A percentile compares a stretch with the other conserved stretches of the same genome.
Conservation (phyloP, 2,329 filamentous ascomycete genomes). For the Mycocentrospora acerina region DNA sequence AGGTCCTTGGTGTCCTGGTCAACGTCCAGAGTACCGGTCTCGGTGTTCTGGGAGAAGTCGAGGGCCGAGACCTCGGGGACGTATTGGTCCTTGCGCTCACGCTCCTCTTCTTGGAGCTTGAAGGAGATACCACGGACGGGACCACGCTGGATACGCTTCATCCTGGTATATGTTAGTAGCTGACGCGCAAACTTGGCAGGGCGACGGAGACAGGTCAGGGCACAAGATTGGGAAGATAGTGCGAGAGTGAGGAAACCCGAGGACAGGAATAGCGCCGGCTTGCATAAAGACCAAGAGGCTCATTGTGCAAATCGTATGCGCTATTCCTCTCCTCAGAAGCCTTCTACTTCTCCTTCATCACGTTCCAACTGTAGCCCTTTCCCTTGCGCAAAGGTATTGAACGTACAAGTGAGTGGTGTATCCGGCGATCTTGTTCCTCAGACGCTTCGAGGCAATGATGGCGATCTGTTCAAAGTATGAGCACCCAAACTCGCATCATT, state of each 20-base stretch:
- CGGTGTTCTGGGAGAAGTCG: slow-evolving; percentile 93
- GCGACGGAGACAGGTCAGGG: no score
- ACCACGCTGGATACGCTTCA: slow-evolving; percentile 99
- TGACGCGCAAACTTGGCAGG: slow-evolving; percentile 54
- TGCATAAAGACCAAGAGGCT: not conserved
- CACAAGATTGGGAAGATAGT: not conserved
- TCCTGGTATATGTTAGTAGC: slow-evolving; percentile 61
- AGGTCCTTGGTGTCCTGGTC: slow-evolving; percentile 98
- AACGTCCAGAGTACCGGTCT: slow-evolving; percentile 91
- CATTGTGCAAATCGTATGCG: slow-evolving; percentile 45
- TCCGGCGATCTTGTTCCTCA: slow-evolving; percentile 91
- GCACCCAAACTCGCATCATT: slow-evolving; percentile 44
- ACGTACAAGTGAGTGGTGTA: slow-evolving; percentile 72
- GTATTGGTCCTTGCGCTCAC: slow-evolving; percentile 99
- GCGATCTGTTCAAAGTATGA: slow-evolving; percentile 72
- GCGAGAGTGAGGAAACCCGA: not conserved
- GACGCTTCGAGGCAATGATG: slow-evolving; percentile 98
- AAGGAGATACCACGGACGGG: slow-evolving; percentile 99
- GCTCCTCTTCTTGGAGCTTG: slow-evolving; percentile 99
- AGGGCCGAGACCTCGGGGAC: slow-evolving; percentile 98
- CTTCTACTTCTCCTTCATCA: no score
- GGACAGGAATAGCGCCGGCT: slow-evolving; percentile 1
- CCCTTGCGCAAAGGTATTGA: slow-evolving; percentile 41
- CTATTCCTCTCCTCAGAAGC: no score
- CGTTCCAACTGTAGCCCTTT: slow-evolving; percentile 74